Conservation (phyloP, 106 monocot genomes). For the Narthecium ossifragum region DNA sequence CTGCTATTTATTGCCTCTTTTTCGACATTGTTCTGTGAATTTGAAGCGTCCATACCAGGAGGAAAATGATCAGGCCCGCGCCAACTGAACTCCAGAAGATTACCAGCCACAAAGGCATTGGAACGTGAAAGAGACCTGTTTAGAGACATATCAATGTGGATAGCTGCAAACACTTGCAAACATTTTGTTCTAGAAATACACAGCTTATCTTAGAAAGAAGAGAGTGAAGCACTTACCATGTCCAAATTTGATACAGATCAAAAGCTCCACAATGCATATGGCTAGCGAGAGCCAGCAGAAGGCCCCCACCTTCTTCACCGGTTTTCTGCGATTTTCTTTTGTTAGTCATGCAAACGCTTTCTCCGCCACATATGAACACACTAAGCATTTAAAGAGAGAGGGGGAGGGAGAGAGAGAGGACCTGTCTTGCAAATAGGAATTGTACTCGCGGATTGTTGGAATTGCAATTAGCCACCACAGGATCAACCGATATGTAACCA, state of each 20-base stretch:
- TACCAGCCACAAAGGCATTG: slow-evolving; percentile 75
- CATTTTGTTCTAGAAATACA: not conserved
- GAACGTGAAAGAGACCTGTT: slow-evolving; percentile 70
- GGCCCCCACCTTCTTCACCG: slow-evolving; percentile 84
- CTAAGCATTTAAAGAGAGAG: not conserved
- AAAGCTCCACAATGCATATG: slow-evolving; percentile 95
- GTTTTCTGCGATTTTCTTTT: slow-evolving; percentile 43
- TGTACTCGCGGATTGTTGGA: slow-evolving; percentile 94
- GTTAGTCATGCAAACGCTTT: not conserved
- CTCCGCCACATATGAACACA: no score
- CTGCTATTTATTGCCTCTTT: slow-evolving; percentile 43
- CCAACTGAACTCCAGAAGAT: slow-evolving; percentile 58
- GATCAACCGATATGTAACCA: slow-evolving; percentile 64
- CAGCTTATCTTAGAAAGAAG: not conserved
- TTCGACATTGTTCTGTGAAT: slow-evolving; percentile 40
- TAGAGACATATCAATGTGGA: slow-evolving; percentile 1
- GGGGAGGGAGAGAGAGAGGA: slow-evolving; percentile 6
- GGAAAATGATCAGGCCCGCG: slow-evolving; percentile 29
- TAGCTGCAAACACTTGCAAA: no score
- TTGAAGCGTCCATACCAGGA: slow-evolving; percentile 67
- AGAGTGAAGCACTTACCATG: slow-evolving; percentile 42
- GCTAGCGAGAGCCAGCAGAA: slow-evolving; percentile 97
- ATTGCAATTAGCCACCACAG: slow-evolving; percentile 98
- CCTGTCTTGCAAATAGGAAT: slow-evolving; percentile 96
- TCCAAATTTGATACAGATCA: slow-evolving; percentile 88